Evolutionary conservation across 2,329 filamentous ascomycete genomes (phyloP).

Genomic region (Fonsecaea pedrosoi): DNA sequence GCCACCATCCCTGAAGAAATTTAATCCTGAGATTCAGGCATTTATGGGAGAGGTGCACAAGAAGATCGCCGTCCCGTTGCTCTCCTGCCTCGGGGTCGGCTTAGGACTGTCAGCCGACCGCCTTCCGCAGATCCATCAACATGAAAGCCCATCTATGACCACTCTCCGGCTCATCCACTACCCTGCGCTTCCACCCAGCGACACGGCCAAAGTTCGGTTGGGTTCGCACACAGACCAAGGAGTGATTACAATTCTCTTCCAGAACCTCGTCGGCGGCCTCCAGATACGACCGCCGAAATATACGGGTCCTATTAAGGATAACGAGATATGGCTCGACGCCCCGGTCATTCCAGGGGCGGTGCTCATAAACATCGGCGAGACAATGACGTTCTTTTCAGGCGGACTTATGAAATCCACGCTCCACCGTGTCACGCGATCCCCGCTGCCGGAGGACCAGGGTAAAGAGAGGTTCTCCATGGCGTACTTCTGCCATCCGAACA

Average conservation of each 20-base stretch:
- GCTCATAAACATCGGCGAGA: constrained; percentile 59
- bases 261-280: constrained; percentile 62
- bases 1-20: constrained; percentile 23
- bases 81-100: constrained; percentile 67
- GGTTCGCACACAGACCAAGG: constrained; percentile 70
- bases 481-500: constrained; percentile 90
- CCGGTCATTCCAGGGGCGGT: constrained; percentile 55
- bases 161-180: constrained; percentile 77
- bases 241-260: constrained; percentile 62
- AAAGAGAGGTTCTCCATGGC: constrained; percentile 78
- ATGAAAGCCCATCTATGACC: constrained; percentile 63
- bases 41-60: constrained; percentile 31
- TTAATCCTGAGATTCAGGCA: constrained; percentile 29
- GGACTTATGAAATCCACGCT: constrained; percentile 59
- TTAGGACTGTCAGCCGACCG: constrained; percentile 71
- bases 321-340: constrained; percentile 57
- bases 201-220: constrained; percentile 70
- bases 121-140: constrained; percentile 77
- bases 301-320: constrained; percentile 44
- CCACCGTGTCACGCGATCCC: constrained; percentile 70
- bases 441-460: constrained; percentile 58
- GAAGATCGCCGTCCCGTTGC: constrained; percentile 31
- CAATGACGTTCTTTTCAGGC: constrained; percentile 56
- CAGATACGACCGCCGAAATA: constrained; percentile 65
- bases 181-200: constrained; percentile 65